A percentile compares a stretch with the other conserved stretches of the same genome.
These are phyloP conservation scores for Neurospora sp. DNA, from an alignment of 495 filamentous ascomycete genomes.

Conservation along the genomic window DNA sequence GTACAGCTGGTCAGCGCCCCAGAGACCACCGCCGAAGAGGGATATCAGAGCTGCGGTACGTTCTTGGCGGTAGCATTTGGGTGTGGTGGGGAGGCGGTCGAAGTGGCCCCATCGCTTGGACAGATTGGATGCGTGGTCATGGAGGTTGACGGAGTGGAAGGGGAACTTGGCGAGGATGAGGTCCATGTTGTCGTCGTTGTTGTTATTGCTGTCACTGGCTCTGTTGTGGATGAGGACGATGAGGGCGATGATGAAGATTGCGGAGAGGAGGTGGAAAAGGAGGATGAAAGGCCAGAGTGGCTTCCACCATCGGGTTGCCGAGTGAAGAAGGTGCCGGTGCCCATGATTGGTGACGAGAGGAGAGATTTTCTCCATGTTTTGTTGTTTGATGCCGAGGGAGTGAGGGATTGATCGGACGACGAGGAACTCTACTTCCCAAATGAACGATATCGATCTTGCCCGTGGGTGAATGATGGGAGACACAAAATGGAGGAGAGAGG, in stretches of 20 bases:
- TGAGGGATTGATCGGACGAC: too few relatives aligned
- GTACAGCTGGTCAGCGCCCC: neutral
- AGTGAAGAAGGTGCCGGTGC: neutral
- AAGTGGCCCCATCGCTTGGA: neutral
- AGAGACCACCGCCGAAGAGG: neutral
- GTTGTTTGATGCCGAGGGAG: too few relatives aligned
- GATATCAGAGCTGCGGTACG: neutral
- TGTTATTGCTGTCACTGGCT: neutral
- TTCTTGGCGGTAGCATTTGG: neutral
- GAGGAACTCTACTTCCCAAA: too few relatives aligned
- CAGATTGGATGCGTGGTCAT: neutral
- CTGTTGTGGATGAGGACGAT: neutral
- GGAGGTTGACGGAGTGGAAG: neutral
- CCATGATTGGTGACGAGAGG: neutral
- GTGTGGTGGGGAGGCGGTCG: neutral
- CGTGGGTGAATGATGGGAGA: too few relatives aligned
- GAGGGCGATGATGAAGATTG: neutral
- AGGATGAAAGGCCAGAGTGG: neutral
- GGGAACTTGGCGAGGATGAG: neutral
- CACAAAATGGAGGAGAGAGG: too few relatives aligned
- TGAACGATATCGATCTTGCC: too few relatives aligned
- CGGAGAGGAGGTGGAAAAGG: neutral
- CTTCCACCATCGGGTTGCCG: neutral
- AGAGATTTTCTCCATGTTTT: too few relatives aligned
- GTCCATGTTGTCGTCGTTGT: neutral